Conservation (phyloP, 2,329 filamentous ascomycete species). For the Diaporthe nobilis region DNA sequence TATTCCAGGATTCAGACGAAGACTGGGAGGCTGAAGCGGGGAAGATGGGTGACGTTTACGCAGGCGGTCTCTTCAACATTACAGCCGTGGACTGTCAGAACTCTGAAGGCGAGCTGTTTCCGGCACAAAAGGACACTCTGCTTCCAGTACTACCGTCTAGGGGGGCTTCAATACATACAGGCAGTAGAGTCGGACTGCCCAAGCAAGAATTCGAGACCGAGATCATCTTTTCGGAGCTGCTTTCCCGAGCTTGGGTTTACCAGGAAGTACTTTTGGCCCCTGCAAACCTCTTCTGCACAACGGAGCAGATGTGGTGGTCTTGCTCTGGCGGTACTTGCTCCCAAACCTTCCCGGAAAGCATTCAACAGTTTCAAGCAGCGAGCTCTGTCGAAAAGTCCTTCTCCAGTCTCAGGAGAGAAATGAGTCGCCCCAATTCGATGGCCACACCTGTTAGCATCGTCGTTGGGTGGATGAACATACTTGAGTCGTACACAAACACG, state of each 20-base stretch:
- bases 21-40: conserved; percentile 19
- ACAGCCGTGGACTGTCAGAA: not conserved
- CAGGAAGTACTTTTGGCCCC: conserved; percentile 17
- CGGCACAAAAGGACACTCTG: not conserved
- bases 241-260: conserved; percentile 31
- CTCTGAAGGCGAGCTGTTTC: not conserved
- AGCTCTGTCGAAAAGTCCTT: not conserved
- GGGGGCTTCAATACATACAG: not conserved
- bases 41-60: conserved; percentile 20
- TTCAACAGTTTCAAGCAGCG: not conserved
- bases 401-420: not conserved
- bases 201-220: conserved; percentile 7
- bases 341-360: not conserved
- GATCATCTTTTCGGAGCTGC: conserved; percentile 7
- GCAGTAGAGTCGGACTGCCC: not conserved
- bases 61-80: conserved; percentile 21
- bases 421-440: not conserved
- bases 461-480: not conserved
- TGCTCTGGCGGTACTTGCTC: not conserved
- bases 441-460: not conserved
- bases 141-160: not conserved
- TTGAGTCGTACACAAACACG: not conserved
- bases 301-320: conserved; percentile 21
- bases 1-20: conserved; percentile 8
- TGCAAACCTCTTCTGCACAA: conserved; percentile 25